phyloP scores from a whole-genome alignment of 2,329 filamentous ascomycete species.

The Cladophialophora carrionii region DNA sequence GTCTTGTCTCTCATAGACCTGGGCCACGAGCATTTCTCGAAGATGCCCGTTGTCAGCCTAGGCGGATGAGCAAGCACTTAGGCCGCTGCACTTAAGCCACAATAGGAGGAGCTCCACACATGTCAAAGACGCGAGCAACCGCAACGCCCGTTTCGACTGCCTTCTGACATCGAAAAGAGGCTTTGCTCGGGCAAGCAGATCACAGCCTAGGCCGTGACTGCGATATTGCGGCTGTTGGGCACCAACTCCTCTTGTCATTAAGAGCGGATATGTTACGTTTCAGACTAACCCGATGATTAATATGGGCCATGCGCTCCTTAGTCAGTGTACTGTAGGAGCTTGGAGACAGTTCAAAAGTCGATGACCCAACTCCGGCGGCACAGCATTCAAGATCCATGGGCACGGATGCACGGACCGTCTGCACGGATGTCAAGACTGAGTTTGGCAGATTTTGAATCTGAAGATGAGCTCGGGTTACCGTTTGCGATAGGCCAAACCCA shows the following conservation, averaged over 20 bases:
- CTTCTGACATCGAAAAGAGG: not conserved
- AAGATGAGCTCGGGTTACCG: not conserved
- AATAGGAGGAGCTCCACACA: not conserved
- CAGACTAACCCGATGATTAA: not conserved
- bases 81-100: no score
- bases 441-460: not conserved
- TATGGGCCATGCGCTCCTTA: not conserved
- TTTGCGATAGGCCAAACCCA: not conserved
- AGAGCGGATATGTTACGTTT: not conserved
- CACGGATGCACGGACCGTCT: not conserved
- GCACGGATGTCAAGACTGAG: not conserved
- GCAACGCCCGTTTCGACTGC: not conserved
- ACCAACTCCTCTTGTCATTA: not conserved
- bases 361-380: not conserved
- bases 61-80: not conserved
- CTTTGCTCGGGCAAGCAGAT: not conserved
- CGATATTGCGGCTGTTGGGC: not conserved
- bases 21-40: not conserved
- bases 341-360: not conserved
- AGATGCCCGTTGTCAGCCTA: not conserved
- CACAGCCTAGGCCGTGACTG: not conserved
- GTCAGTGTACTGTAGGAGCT: not conserved
- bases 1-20: not conserved
- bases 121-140: not conserved
- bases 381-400: not conserved